phyloP scores from a whole-genome alignment of 208 protist species.

The Wallacemonas sp. region DNA sequence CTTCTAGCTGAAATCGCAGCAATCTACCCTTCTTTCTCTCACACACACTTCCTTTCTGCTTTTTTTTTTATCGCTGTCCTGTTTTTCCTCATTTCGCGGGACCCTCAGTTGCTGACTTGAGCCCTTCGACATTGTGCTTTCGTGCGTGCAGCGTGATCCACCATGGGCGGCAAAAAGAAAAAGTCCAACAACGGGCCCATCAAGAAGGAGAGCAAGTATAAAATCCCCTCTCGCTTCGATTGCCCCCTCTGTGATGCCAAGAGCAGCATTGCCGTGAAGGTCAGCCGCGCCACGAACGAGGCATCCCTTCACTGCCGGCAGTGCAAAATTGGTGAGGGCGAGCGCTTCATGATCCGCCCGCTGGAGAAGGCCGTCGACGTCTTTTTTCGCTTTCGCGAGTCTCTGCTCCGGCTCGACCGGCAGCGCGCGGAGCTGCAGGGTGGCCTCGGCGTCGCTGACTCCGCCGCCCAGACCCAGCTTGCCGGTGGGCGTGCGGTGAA shows the following conservation, averaged over 20 bases:
- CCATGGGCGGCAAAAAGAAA: slow-evolving; percentile 85
- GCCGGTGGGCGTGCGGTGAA: not conserved
- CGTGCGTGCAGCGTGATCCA: too few species aligned
- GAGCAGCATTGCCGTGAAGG: slow-evolving; percentile 70
- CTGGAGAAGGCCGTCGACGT: slow-evolving; percentile 86
- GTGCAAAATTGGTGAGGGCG: slow-evolving; percentile 54
- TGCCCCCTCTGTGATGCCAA: slow-evolving; percentile 90
- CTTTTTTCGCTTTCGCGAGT: slow-evolving; percentile 89
- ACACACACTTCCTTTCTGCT: not conserved
- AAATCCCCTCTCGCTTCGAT: slow-evolving; percentile 87
- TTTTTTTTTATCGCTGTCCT: too few species aligned
- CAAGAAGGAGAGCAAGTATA: slow-evolving; percentile 94
- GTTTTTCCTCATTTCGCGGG: too few species aligned
- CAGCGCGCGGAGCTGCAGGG: slow-evolving; percentile 42
- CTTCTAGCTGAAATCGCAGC: too few species aligned
- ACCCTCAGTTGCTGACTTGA: too few species aligned
- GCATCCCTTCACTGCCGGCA: slow-evolving; percentile 73
- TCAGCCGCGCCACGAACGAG: slow-evolving; percentile 46
- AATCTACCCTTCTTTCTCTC: too few species aligned
- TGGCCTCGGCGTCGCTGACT: slow-evolving; percentile 15
- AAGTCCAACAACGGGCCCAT: slow-evolving; percentile 73
- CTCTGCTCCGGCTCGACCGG: slow-evolving; percentile 68
- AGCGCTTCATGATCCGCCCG: slow-evolving; percentile 54
- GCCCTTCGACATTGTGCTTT: too few species aligned
- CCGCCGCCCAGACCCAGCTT: not conserved